phyloP scores from a whole-genome alignment of 1,139 yeast species.

The Kurtzmaniella quercitrusa region DNA sequence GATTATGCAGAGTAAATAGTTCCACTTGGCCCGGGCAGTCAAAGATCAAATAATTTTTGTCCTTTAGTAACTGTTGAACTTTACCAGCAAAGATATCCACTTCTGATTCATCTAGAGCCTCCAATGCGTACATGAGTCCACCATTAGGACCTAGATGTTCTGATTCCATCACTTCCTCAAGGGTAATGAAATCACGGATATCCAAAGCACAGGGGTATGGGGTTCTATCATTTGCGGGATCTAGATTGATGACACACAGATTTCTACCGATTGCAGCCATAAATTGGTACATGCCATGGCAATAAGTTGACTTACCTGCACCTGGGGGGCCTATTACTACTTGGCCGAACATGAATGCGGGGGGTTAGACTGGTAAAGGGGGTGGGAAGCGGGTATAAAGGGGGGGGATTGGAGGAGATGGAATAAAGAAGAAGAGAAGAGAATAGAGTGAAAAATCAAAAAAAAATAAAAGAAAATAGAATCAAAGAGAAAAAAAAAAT shows the following conservation, averaged over 20 bases:
- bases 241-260: slow-evolving; percentile 76
- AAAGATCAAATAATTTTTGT: slow-evolving; percentile 70
- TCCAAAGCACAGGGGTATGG: slow-evolving; percentile 85
- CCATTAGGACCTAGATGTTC: slow-evolving; percentile 90
- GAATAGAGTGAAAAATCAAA: background rate
- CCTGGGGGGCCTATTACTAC: slow-evolving; percentile 98
- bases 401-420: no score
- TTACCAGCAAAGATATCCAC: slow-evolving; percentile 58
- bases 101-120: slow-evolving; percentile 43
- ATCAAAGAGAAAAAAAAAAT: no score
- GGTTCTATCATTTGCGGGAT: slow-evolving; percentile 87
- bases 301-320: slow-evolving; percentile 92
- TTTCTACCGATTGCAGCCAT: slow-evolving; percentile 90
- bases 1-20: slow-evolving; percentile 42
- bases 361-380: background rate
- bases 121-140: slow-evolving; percentile 86
- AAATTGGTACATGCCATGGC: slow-evolving; percentile 89
- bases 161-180: slow-evolving; percentile 89
- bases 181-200: slow-evolving; percentile 78
- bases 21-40: slow-evolving; percentile 71
- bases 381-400: background rate
- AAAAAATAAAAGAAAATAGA: no score
- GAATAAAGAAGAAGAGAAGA: no score
- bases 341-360: slow-evolving; percentile 64
- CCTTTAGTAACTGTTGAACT: slow-evolving; percentile 52